phyloP scores from a whole-genome alignment of 345 rosid genomes.

The Dipteronia dyeriana region DNA sequence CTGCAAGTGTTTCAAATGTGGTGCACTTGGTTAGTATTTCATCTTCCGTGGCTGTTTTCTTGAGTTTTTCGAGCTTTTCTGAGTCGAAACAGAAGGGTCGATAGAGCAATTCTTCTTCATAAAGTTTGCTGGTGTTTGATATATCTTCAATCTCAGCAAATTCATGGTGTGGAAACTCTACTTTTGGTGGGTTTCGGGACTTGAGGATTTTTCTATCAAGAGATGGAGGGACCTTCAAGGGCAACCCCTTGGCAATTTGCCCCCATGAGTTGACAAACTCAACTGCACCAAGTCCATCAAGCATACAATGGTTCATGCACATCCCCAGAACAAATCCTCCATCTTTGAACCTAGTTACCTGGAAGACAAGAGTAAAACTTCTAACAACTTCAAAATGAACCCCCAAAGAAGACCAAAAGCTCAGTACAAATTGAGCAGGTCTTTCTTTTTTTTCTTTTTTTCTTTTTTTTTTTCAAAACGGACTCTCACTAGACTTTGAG shows the following conservation, averaged over 20 bases:
- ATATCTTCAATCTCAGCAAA: conserved; percentile 68
- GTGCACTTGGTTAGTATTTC: conserved; percentile 53
- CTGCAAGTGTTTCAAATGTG: conserved; percentile 74
- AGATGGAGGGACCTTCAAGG: conserved; percentile 63
- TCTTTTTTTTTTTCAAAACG: too few species aligned
- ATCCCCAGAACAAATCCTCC: conserved; percentile 82
- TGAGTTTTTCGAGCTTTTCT: conserved; percentile 60
- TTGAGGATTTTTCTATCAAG: conserved; percentile 58
- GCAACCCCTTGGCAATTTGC: conserved; percentile 70
- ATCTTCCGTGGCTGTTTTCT: conserved; percentile 46
- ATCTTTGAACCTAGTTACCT: conserved; percentile 83
- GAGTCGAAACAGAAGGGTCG: conserved; percentile 67
- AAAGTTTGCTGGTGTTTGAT: conserved; percentile 59
- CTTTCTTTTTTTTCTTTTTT: too few species aligned
- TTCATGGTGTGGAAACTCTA: conserved; percentile 65
- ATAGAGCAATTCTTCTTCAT: conserved; percentile 60
- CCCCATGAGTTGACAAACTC: conserved; percentile 90
- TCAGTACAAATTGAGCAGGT: not conserved
- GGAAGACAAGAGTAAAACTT: conserved; percentile 11
- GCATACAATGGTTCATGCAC: conserved; percentile 80
- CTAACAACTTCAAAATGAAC: not conserved
- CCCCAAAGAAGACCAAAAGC: not conserved
- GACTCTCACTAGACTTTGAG: too few species aligned
- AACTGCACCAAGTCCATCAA: conserved; percentile 85
- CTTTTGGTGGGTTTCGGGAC: conserved; percentile 56